These are phyloP conservation scores for Diaporthe amygdali DNA, from an alignment of 2,329 filamentous ascomycete species.

Conservation along the genomic window DNA sequence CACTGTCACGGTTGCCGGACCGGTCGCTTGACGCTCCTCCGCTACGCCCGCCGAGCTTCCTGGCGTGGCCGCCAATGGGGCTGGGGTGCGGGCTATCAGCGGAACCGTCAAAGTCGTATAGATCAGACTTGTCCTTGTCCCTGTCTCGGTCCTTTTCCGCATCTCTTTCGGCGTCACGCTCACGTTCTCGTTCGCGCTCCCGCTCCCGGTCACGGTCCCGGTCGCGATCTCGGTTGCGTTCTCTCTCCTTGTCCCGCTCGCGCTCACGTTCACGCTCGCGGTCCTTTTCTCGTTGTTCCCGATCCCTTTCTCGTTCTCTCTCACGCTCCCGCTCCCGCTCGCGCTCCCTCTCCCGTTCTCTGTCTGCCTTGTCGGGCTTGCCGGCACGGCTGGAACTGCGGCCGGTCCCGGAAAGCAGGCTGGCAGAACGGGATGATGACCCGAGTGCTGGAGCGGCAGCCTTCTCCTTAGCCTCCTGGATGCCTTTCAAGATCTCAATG, in stretches of 20 bases:
- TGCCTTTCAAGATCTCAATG: slow-evolving; percentile 43
- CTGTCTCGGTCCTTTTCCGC: slow-evolving; percentile 35
- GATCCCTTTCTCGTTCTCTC: slow-evolving; percentile 26
- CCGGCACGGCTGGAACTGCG: slow-evolving; percentile 26
- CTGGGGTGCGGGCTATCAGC: slow-evolving; percentile 49
- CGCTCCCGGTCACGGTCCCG: slow-evolving; percentile 29
- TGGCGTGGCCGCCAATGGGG: slow-evolving; percentile 40
- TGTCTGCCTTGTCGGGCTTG: slow-evolving; percentile 27
- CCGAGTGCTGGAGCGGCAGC: slow-evolving; percentile 31
- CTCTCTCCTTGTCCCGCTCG: slow-evolving; percentile 10
- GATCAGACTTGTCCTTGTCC: slow-evolving; percentile 30
- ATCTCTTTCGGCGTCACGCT: slow-evolving; percentile 36
- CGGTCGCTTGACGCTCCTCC: slow-evolving; percentile 35
- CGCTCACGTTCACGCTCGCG: slow-evolving; percentile 26
- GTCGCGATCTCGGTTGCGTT: slow-evolving; percentile 18
- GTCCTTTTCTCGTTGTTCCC: slow-evolving; percentile 18
- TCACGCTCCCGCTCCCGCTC: slow-evolving; percentile 18
- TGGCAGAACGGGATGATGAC: slow-evolving; percentile 29
- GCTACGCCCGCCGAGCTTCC: slow-evolving; percentile 40
- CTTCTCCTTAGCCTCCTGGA: slow-evolving; percentile 47
- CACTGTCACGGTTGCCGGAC: slow-evolving; percentile 32
- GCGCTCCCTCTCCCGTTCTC: slow-evolving; percentile 31
- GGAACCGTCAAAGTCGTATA: slow-evolving; percentile 50
- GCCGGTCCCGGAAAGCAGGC: slow-evolving; percentile 23
- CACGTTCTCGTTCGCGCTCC: slow-evolving; percentile 32